Percentiles rank a stretch among this genome's conserved stretches.
phyloP scores from a whole-genome alignment of 2,329 filamentous ascomycete genomes.

The Colletotrichum orchidophilum region DNA sequence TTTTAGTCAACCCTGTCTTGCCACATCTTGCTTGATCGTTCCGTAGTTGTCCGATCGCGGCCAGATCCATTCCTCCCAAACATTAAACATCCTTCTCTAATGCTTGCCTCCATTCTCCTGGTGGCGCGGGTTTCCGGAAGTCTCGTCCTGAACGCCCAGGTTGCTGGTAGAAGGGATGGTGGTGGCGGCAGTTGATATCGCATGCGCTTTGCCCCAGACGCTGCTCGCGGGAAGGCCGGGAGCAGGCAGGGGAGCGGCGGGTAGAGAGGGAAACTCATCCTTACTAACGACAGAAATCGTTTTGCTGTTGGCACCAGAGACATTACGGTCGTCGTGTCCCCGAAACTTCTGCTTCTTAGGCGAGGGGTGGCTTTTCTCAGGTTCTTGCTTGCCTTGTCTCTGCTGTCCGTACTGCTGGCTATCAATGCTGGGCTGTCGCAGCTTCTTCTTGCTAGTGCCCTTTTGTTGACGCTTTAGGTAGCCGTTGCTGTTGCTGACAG shows the following conservation, averaged over 20 bases:
- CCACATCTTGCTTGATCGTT: not conserved
- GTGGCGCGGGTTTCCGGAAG: not conserved
- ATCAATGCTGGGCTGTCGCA: constrained; percentile 18
- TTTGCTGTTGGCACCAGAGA: not conserved
- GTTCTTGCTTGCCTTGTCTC: constrained; percentile 4
- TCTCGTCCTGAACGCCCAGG: not conserved
- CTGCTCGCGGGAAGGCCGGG: not conserved
- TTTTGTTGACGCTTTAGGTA: constrained; percentile 10
- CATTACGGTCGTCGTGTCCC: not conserved
- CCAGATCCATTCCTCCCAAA: not conserved
- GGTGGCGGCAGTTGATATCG: not conserved
- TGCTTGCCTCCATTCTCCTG: constrained; percentile 1
- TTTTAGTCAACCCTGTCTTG: not conserved
- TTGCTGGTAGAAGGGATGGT: not conserved
- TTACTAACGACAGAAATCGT: constrained; percentile 17
- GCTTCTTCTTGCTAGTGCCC: constrained; percentile 24
- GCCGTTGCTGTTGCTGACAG: not conserved
- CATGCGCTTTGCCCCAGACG: constrained; percentile 13
- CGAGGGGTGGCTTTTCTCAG: constrained; percentile 6
- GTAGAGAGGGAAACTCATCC: constrained; percentile 41
- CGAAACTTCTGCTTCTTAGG: constrained; percentile 20
- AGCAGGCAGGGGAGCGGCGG: not conserved
- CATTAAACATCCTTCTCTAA: not conserved
- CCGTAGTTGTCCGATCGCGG: not conserved
- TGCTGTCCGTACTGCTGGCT: constrained; percentile 15